Evolutionary conservation across 768 basidiomycete genomes (phyloP).

Genomic region (Vararia minispora): DNA sequence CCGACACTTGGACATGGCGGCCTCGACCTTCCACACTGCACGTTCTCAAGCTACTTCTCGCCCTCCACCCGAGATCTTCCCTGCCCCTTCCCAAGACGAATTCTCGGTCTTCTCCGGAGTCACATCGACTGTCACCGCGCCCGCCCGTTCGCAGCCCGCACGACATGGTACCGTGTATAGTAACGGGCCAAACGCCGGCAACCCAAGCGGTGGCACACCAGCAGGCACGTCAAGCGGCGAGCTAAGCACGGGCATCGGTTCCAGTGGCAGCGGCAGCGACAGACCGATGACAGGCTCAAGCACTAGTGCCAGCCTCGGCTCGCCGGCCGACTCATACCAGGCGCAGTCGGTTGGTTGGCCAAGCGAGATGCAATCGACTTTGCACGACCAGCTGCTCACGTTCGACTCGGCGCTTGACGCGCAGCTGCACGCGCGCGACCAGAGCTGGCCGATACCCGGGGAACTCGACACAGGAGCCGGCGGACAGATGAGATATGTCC

Average conservation of each 20-base stretch:
- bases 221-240: background rate
- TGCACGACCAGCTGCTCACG: constrained; percentile 20
- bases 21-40: constrained; percentile 27
- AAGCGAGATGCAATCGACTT: constrained; percentile 20
- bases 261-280: background rate
- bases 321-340: constrained; percentile 9
- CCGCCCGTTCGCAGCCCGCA: constrained; percentile 14
- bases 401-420: constrained; percentile 21
- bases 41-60: constrained; percentile 35
- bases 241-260: background rate
- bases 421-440: too few relatives aligned
- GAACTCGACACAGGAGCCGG: too few relatives aligned
- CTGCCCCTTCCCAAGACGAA: constrained; percentile 49
- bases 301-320: constrained; percentile 5
- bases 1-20: constrained; percentile 45
- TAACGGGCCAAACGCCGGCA: constrained; percentile 6
- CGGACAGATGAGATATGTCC: too few relatives aligned
- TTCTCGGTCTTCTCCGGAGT: constrained; percentile 69
- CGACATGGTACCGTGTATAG: constrained; percentile 12
- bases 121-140: constrained; percentile 51
- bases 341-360: constrained; percentile 14
- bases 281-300: background rate
- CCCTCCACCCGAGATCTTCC: constrained; percentile 49
- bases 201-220: too few relatives aligned
- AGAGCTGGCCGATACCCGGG: too few relatives aligned